Evolutionary conservation across 129 eudicot species (phyloP), one percentile per base, ranked within the genome.

Genomic region (Escallonia rubra): DNA sequence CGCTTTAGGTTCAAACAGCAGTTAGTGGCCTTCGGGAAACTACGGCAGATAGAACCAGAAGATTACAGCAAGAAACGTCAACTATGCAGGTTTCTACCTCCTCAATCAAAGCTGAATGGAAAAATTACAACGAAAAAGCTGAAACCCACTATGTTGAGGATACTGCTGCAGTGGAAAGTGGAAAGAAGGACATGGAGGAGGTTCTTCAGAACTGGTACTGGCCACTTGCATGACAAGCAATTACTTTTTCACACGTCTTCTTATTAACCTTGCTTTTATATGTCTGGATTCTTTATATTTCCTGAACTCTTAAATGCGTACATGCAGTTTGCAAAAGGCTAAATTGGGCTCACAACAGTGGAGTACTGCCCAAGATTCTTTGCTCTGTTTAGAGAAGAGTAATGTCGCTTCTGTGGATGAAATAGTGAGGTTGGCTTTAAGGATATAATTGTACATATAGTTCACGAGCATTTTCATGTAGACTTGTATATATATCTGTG

Each of bases 341-440:
- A 79, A 86, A 83, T 69, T 86, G 82, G 93, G 96, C 15, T 85
- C 89, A 49, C 86, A 82, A 70, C 99, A 94, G 43, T 94, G 99
- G 99, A 82, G 70, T 61, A 85, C 71, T 63, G 99, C 99, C 41
- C 90, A 94, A 70, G 88, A 86, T 70, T 94, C 99, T 10, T 81
- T 94, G 83, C 83, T 94, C 13, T 70, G 79, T 67, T 83, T 89
- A 48, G 96, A 94, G 78, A 82, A 82, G 80, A 87, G 76, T 73
- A 94, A 94, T 72, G 88, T 87, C 66, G 90, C 92, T 72, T 89
- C 97, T 10, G 83, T 94, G 38, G 79, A 84, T 61, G 78, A 85
- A 71, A 89, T 94, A 39, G 92, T 94, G 43, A 79, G 92, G 99
- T 89, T 43, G 69, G 69, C 41, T 23, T 23, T 23, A 23, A 23